Conservation (phyloP, 164 flowering plant species). For the Santalum album region DNA sequence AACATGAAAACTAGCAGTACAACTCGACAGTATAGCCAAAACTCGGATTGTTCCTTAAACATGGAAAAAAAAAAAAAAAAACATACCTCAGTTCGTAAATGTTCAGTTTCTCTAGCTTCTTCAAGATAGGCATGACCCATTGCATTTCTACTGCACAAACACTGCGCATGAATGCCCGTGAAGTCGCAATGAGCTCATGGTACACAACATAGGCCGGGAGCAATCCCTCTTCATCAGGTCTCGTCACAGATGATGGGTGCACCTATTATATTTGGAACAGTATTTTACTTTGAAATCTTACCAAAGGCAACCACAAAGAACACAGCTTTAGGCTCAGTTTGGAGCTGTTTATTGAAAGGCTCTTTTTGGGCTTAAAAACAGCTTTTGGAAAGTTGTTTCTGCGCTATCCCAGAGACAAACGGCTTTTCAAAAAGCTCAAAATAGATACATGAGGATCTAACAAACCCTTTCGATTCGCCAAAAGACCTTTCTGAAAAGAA, state of each 20-base stretch:
- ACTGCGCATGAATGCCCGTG: constrained; percentile 68
- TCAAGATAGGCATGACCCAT: constrained; percentile 61
- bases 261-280: constrained; percentile 31
- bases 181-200: constrained; percentile 59
- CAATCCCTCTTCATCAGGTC: constrained; percentile 70
- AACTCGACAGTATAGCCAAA: not conserved
- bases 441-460: no score
- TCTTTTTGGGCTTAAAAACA: no score
- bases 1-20: no score
- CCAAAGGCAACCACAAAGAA: no score
- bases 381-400: no score
- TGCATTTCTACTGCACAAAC: constrained; percentile 64
- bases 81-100: constrained; percentile 61
- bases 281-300: no score
- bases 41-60: not conserved
- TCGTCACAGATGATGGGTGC: constrained; percentile 80
- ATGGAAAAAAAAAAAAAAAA: not conserved
- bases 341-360: no score
- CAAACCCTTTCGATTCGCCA: no score
- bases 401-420: no score
- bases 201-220: constrained; percentile 63
- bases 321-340: no score
- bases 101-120: constrained; percentile 64
- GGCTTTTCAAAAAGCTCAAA: no score
- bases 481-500: no score